Evolutionary conservation across 257 asterid species (phyloP), one percentile per base, ranked within the genome.

Genomic region (Phtheirospermum japonicum): DNA sequence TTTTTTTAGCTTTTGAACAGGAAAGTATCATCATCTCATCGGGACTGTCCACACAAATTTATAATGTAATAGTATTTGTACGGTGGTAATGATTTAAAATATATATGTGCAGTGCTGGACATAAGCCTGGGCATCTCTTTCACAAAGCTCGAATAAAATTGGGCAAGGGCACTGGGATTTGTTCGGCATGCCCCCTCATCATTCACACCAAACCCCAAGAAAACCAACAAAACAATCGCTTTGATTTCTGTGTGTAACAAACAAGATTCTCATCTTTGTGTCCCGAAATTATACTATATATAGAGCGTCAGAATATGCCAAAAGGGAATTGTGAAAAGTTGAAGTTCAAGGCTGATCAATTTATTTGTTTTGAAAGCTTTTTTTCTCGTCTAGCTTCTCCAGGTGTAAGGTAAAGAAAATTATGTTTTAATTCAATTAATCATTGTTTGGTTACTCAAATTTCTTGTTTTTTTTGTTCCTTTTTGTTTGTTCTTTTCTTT

Each of bases 101-200:
- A 68, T 65, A 58, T 54, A 36, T 49, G 50, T 63, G 81, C 76
- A 23, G 3, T n/a, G n/a, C 28, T 76, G 87, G 85, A 80, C n/a
- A n/a, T n/a, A n/a, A n/a, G n/a, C n/a, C n/a, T n/a, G n/a, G n/a
- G 85, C 93, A 80, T 83, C 89, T 79, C 77, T 75, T 70, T 65
- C 87, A 71, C 85, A 81, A 76, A 82, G 64, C 77, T 77, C 51
- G 64, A 69, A 75, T 57, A 64, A 63, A 46, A 80, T 76, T 76
- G 83, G 90, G 57, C 73, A 65, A 45, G 39, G 75, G 76, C 73
- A 79, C 81, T 80, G 84, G 83, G 88, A 83, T 79, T 77, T 84
- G 87, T 81, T 86, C 77, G 86, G 90, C 94, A 87, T 86, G 94
- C 89, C 69, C 69, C 63, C 67, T 39, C 82, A 75, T 72, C 76